Percentiles rank a stretch among this genome's conserved stretches.
Evolutionary conservation across 495 filamentous ascomycete genomes (phyloP).

Genomic region (Hypoxylon cercidicola): DNA sequence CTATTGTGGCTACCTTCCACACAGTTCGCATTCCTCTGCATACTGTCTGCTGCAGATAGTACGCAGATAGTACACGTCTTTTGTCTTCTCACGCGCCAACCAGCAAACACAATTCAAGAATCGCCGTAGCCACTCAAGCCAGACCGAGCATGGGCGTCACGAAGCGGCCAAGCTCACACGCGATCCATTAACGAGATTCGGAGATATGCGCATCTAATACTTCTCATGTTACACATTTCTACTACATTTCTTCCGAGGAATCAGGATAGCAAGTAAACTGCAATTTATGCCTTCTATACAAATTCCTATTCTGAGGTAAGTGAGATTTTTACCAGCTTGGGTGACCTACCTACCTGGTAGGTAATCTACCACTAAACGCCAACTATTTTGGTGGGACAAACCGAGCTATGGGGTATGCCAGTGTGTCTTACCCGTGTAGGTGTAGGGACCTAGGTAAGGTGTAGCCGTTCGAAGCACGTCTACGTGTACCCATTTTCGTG

Average conservation of each 20-base stretch:
- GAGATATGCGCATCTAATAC: not conserved
- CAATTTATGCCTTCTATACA: too few relatives aligned
- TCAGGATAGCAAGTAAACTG: too few relatives aligned
- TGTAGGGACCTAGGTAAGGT: slow-evolving; percentile 19
- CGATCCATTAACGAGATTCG: not conserved
- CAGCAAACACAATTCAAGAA: slow-evolving; percentile 24
- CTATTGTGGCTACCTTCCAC: slow-evolving; percentile 12
- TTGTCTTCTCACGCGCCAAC: slow-evolving; percentile 15
- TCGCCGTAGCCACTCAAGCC: slow-evolving; percentile 1
- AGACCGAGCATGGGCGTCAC: too few relatives aligned
- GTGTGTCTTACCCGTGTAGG: not conserved
- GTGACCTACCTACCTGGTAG: too few relatives aligned
- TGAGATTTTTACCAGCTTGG: too few relatives aligned
- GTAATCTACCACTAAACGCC: not conserved
- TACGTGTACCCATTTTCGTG: slow-evolving; percentile 31
- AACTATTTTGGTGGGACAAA: slow-evolving; percentile 15
- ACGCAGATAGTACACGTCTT: too few relatives aligned
- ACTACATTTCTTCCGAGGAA: too few relatives aligned
- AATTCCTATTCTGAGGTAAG: too few relatives aligned
- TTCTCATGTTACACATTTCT: too few relatives aligned
- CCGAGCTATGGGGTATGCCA: slow-evolving; percentile 10
- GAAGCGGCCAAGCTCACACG: not conserved
- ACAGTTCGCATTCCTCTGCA: not conserved
- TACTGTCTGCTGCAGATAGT: slow-evolving; percentile 2
- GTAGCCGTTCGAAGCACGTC: slow-evolving; percentile 4